These are phyloP conservation scores for Sporothrix schenckii DNA, from an alignment of 2,329 filamentous ascomycete genomes.

Conservation along the genomic window DNA sequence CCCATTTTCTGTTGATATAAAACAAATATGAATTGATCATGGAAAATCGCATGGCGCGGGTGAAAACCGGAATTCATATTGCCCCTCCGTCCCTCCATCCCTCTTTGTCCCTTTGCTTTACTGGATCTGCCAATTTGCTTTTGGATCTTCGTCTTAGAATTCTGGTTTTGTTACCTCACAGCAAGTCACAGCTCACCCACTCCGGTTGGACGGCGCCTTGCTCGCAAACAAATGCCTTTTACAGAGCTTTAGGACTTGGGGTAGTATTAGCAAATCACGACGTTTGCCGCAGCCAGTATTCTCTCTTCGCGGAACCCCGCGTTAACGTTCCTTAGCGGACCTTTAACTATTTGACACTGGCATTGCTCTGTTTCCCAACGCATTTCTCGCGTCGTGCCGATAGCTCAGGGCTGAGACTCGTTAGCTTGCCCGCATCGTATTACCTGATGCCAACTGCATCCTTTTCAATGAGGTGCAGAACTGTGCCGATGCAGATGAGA, in stretches of 20 bases:
- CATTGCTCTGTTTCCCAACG: background rate
- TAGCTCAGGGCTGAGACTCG: background rate
- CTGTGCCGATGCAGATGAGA: background rate
- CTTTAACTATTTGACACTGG: background rate
- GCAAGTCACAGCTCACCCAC: too few species aligned
- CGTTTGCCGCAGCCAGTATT: conserved; percentile 18
- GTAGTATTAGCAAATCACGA: background rate
- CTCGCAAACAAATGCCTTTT: conserved; percentile 25
- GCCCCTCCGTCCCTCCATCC: background rate
- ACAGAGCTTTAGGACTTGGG: background rate
- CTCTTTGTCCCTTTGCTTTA: conserved; percentile 7
- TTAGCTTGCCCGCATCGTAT: background rate
- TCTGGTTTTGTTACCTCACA: background rate
- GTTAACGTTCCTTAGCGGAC: background rate
- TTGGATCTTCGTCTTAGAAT: background rate
- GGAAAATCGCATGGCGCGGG: background rate
- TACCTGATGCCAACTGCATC: conserved; percentile 3
- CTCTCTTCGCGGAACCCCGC: background rate
- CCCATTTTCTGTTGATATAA: conserved; percentile 1
- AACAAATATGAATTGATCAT: conserved; percentile 27
- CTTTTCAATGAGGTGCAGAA: background rate
- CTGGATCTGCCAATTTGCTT: background rate
- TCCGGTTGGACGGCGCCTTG: conserved; percentile 18
- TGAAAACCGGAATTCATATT: background rate
- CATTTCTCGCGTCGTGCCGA: conserved; percentile 6